phyloP scores from a whole-genome alignment of 129 eudicot genomes.

The Flaveria robusta region DNA sequence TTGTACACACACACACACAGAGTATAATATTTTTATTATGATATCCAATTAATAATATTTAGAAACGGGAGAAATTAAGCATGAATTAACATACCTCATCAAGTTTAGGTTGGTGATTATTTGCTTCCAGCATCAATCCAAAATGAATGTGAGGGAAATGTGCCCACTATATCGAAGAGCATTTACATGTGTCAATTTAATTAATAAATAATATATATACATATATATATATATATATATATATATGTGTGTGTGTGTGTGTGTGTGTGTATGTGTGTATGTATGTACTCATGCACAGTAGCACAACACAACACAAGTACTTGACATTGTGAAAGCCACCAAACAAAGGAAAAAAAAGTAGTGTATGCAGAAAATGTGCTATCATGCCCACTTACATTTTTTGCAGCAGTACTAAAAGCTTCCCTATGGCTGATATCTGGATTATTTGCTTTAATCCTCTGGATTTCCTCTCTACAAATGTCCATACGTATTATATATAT shows the following conservation, averaged over 20 bases:
- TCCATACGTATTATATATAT: not conserved
- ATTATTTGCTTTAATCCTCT: constrained; percentile 97
- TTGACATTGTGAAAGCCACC: constrained; percentile 25
- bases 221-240: too few relatives aligned
- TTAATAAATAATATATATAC: not conserved
- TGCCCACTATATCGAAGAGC: constrained; percentile 63
- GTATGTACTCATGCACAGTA: not conserved
- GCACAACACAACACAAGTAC: constrained; percentile 1
- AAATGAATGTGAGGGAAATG: constrained; percentile 93
- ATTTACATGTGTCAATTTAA: not conserved
- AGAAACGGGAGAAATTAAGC: not conserved
- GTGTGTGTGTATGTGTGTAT: not conserved
- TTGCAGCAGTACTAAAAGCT: constrained; percentile 99
- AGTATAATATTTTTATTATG: not conserved
- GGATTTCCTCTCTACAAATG: constrained; percentile 92
- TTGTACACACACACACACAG: not conserved
- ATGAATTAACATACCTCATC: constrained; percentile 46
- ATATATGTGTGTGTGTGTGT: not conserved
- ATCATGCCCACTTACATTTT: constrained; percentile 62
- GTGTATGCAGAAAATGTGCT: constrained; percentile 4
- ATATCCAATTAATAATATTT: not conserved
- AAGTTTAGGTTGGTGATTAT: constrained; percentile 54
- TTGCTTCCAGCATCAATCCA: constrained; percentile 84
- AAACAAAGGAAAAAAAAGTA: constrained; percentile 12
- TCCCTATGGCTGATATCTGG: constrained; percentile 99